phyloP scores from a whole-genome alignment of 1,139 yeast species.

The Geotrichum carabidarum region DNA sequence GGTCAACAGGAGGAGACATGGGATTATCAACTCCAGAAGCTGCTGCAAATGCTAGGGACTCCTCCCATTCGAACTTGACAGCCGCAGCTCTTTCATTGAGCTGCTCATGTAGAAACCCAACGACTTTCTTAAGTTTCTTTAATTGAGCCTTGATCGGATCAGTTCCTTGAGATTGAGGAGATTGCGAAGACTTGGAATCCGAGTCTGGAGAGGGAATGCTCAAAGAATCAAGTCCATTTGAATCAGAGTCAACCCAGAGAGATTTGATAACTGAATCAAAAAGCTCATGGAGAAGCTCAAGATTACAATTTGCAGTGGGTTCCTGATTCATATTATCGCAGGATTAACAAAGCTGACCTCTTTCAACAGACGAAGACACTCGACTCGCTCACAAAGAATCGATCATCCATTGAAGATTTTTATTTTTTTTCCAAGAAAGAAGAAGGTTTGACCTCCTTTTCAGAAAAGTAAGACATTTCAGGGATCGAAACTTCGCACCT shows the following conservation, averaged over 20 bases:
- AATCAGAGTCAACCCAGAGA: constrained; percentile 7
- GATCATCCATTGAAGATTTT: too few relatives aligned
- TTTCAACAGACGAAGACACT: too few relatives aligned
- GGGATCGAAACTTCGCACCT: too few relatives aligned
- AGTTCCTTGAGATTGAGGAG: background rate
- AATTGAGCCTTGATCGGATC: background rate
- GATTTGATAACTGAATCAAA: constrained; percentile 7
- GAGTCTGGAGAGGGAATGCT: background rate
- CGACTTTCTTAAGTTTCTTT: background rate
- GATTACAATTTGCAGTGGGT: background rate
- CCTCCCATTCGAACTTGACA: constrained; percentile 13
- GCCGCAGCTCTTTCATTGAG: constrained; percentile 14
- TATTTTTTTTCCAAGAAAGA: too few relatives aligned
- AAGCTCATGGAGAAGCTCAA: constrained; percentile 1
- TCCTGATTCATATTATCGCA: background rate
- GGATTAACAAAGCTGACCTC: too few relatives aligned
- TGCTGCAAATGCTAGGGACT: constrained; percentile 8
- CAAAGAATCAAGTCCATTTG: background rate
- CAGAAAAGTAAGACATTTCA: too few relatives aligned
- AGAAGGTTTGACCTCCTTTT: too few relatives aligned
- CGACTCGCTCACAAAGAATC: too few relatives aligned
- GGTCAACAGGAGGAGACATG: background rate
- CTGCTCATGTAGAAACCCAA: constrained; percentile 10
- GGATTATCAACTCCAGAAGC: background rate
- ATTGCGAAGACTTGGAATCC: background rate